Percentiles rank a stretch among this genome's conserved stretches.
Conservation (phyloP, 2,329 filamentous ascomycete species). For the Sporothrix inflata region DNA sequence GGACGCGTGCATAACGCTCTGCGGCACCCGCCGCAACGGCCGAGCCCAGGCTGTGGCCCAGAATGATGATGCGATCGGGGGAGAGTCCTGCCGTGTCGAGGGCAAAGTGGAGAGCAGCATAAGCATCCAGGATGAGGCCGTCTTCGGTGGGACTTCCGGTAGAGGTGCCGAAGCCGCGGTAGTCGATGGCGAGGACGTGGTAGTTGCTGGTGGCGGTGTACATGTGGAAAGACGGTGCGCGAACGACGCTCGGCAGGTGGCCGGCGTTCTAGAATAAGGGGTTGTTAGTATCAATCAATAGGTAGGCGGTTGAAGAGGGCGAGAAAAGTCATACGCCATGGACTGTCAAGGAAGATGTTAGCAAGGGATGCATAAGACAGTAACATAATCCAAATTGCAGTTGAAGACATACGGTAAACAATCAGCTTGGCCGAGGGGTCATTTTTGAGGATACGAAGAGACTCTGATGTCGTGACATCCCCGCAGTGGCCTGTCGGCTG, state of each 20-base stretch:
- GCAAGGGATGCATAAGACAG: background rate
- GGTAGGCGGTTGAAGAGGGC: too few species aligned
- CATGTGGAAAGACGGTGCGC: conserved; percentile 76
- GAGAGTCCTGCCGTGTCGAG: conserved; percentile 66
- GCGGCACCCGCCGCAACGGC: conserved; percentile 77
- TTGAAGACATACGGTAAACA: conserved; percentile 59
- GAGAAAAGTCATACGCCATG: conserved; percentile 59
- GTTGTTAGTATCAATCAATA: background rate
- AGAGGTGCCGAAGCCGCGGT: conserved; percentile 83
- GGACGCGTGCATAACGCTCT: conserved; percentile 64
- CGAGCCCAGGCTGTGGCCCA: conserved; percentile 88
- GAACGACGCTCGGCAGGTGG: conserved; percentile 76
- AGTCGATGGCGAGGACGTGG: conserved; percentile 87
- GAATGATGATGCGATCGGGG: conserved; percentile 72
- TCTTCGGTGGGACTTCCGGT: conserved; percentile 79
- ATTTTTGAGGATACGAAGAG: conserved; percentile 63
- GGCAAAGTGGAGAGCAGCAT: conserved; percentile 73
- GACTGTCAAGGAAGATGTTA: conserved; percentile 48
- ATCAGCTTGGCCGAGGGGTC: conserved; percentile 67
- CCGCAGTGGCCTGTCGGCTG: conserved; percentile 54
- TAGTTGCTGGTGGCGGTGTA: conserved; percentile 73
- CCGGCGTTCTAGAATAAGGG: conserved; percentile 72
- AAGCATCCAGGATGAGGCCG: conserved; percentile 79
- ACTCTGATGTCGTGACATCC: conserved; percentile 60
- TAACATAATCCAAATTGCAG: background rate